Conservation (phyloP, 2,329 filamentous ascomycete species). For the Aspergillus sp. region DNA sequence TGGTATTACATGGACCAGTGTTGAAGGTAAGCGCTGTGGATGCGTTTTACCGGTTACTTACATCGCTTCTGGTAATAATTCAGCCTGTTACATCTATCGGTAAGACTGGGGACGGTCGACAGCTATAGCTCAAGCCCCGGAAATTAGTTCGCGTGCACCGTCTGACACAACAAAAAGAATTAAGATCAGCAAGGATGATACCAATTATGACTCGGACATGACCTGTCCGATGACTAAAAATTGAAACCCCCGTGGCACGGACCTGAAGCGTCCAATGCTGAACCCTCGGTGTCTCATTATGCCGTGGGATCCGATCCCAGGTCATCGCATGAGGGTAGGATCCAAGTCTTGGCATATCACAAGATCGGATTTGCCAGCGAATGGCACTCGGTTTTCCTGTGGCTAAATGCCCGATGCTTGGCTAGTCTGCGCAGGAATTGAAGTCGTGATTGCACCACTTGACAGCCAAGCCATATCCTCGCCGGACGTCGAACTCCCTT, state of each 20-base stretch:
- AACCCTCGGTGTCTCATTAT: not conserved
- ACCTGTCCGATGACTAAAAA: not conserved
- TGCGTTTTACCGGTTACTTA: not conserved
- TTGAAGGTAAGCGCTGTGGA: not conserved
- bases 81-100: not conserved
- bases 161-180: not conserved
- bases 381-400: no score
- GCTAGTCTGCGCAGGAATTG: not conserved
- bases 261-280: not conserved
- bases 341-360: not conserved
- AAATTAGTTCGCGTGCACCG: not conserved
- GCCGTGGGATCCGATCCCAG: not conserved
- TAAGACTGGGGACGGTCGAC: not conserved
- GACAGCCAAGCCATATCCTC: not conserved
- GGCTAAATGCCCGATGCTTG: not conserved
- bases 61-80: not conserved
- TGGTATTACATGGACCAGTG: no score
- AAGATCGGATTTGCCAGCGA: not conserved
- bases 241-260: not conserved
- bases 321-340: not conserved
- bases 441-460: not conserved
- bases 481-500: not conserved
- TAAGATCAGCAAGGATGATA: not conserved
- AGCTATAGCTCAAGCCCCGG: not conserved
- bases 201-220: not conserved